Base-by-base conservation (phyloP, 2,329 filamentous ascomycete species). In the Blastomyces emzantsi region DNA sequence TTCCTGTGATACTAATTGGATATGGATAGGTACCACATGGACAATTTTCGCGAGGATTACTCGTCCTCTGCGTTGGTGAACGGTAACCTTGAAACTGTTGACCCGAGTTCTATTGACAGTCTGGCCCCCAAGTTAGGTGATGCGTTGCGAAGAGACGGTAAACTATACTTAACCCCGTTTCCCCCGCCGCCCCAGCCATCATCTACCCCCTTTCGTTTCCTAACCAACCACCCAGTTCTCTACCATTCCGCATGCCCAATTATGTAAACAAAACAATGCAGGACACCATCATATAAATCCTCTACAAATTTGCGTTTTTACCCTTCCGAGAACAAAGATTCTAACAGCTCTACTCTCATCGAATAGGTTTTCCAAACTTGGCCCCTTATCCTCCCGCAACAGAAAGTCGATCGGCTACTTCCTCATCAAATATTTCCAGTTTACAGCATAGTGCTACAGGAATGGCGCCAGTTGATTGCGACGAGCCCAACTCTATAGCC, bases 141-240 rank as follows among this genome's bases (percentile, higher is more conserved):
- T 33, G 57, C 39, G 15, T 33, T 60, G 41, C 22, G 41, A 47
- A 4, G 15, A n/a, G 41, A 60, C 4, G 57, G 57, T 60, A 60
- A 30, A 13, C 11, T 51, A 51, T 28, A 2, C 19, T n/a, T 25
- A 25, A 7, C 28, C 9, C 28, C 3, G 15, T 33, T 13, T 59
- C 15, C 41, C 25, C 39, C 39, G n/a, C n/a, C 41, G 7, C 25
- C 36, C n/a, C 39, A 22, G 22, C 7, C 41, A 30, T n/a, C 11
- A 49, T 17, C 39, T 41, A 57, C 15, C n/a, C 15, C 33, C 33
- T 22, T 13, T 43, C 47, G 57, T 60, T 60, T 60, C 57, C 57
- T 41, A 13, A 41, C 57, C 57, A 60, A 60, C 57, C 39, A 47
- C 11, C 57, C 19, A 17, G 1, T 58, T 9, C 19, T 58, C 33